Base-by-base conservation (phyloP, 805 yeast species). In the Metschnikowia gruessii region DNA sequence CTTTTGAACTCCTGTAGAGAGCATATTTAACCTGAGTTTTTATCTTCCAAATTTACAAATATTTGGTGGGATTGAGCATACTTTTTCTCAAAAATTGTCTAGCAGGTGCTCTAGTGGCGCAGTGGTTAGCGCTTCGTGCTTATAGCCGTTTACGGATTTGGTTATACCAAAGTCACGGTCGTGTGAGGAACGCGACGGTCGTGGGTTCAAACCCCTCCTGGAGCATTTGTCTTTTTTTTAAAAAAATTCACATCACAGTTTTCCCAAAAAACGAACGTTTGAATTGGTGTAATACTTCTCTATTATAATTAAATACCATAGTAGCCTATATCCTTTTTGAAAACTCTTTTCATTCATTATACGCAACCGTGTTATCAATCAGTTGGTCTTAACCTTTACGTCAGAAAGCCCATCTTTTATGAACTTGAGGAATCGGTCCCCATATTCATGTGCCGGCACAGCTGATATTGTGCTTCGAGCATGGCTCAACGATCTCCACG, bases 401-500 rank as follows among this genome's bases (percentile, higher is more conserved):
- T 43, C 41, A 8, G 52, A 22, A 9, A 55, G 56, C 7, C 74
- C 70, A 26, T 55, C 59, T 43, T 60, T 68, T 51, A 94, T 81
- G 61, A 94, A 94, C 16, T 74, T 71, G 49, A 84, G 71, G 62
- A 94, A 91, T 57, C 99, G 75, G 46, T 85, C 84, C 8, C 97
- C 97, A 60, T 94, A 94, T 57, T 91, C 98, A 5, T 60, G 58
- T 0, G 98, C 91, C 0, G 99, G 98, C 11, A 94, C 74, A 0
- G 99, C 95, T 55, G 96, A 87, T 2, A 95, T 82, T 3, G 83
- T 77, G 37, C 75, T 76, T 45, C 91, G 70, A 33, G 82, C 76
- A 59, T 88, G 87, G 31, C 79, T 77, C 21, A 94, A 57, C 13
- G 87, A 76, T 62, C 96, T 79, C 82, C 90, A 85, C 52, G 87